Percentiles rank a stretch among this genome's conserved stretches.
phyloP scores from a whole-genome alignment of 768 basidiomycete genomes.

The Tylopilus sp. region DNA sequence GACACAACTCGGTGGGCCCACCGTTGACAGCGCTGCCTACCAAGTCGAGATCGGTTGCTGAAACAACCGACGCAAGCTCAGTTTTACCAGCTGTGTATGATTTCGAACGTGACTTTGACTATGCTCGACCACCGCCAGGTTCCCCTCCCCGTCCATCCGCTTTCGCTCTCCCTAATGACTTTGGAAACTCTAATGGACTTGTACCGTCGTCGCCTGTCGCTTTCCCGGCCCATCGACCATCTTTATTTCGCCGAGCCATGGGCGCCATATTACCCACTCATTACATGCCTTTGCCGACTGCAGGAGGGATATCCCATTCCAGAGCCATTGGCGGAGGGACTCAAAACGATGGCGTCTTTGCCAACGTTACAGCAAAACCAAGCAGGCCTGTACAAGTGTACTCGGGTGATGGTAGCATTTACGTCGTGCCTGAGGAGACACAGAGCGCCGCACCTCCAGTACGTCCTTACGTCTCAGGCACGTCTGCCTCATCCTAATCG shows the following conservation, averaged over 20 bases:
- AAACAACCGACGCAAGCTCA: constrained; percentile 13
- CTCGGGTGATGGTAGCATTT: constrained; percentile 52
- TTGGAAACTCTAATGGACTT: constrained; percentile 70
- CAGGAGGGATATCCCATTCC: constrained; percentile 31
- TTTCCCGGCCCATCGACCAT: constrained; percentile 34
- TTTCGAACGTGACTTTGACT: constrained; percentile 62
- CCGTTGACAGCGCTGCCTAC: constrained; percentile 40
- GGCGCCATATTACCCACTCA: constrained; percentile 62
- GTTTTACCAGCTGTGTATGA: constrained; percentile 40
- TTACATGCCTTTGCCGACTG: constrained; percentile 52
- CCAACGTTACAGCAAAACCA: constrained; percentile 92
- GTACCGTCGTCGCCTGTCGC: constrained; percentile 49
- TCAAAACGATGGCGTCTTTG: constrained; percentile 93
- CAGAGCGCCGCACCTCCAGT: constrained; percentile 88
- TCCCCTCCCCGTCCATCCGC: constrained; percentile 65
- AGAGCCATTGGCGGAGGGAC: constrained; percentile 57
- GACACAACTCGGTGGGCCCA: constrained; percentile 18
- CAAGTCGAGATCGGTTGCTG: constrained; percentile 16
- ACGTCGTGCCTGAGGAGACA: constrained; percentile 73
- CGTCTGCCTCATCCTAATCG: not conserved
- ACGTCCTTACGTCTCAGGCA: constrained; percentile 28
- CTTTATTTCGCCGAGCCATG: constrained; percentile 57
- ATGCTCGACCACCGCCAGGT: constrained; percentile 68
- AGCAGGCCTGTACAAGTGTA: constrained; percentile 40
- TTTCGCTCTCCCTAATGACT: constrained; percentile 59